Evolutionary conservation across 768 basidiomycete genomes (phyloP), one percentile per base, ranked within the genome.

Genomic region (Daedaleopsis nitida): DNA sequence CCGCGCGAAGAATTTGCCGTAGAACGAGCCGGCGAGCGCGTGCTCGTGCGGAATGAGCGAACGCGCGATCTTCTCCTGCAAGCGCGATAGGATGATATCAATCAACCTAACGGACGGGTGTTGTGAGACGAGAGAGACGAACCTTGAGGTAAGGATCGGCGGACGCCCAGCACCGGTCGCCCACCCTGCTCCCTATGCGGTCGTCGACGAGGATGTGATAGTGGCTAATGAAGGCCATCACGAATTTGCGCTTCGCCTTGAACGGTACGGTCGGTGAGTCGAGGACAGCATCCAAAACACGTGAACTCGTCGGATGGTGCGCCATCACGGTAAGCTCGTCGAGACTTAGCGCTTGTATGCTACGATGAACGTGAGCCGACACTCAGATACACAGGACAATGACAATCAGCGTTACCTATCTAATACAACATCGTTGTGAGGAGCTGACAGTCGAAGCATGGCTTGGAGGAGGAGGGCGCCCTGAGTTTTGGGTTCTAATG

Each of bases 111-210:
- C 12, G 49, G 5, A 37, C 39, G n/a, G 27, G 7, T 10, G 9
- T 13, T 21, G 12, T 8, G 17, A 42, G 34, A 6, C 10, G 38
- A 52, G 35, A 11, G 19, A 3, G 6, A 70, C 80, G 23, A 62
- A 95, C 94, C 79, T 91, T 95, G 65, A 97, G 82, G 74, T 91
- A 98, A 1, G 92, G 88, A 75, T 99, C 97, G n/a, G 91, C 88
- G 63, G 84, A 86, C 1, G 82, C 85, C 94, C 94, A 98, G 65
- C 90, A 92, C n/a, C 89, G 86, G 68, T 96, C 96, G 5, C 85
- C 92, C 0, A 98, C 87, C 50, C 94, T 82, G 68, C 92, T 93
- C 48, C 97, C 97, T 64, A 97, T 86, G 48, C 90, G 86, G 71
- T 98, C 94, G 70, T 96, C 91, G 6, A 91, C 91, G 37, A 99